Evolutionary conservation across 345 rosid genomes (phyloP).

Genomic region (Firmiana major): DNA sequence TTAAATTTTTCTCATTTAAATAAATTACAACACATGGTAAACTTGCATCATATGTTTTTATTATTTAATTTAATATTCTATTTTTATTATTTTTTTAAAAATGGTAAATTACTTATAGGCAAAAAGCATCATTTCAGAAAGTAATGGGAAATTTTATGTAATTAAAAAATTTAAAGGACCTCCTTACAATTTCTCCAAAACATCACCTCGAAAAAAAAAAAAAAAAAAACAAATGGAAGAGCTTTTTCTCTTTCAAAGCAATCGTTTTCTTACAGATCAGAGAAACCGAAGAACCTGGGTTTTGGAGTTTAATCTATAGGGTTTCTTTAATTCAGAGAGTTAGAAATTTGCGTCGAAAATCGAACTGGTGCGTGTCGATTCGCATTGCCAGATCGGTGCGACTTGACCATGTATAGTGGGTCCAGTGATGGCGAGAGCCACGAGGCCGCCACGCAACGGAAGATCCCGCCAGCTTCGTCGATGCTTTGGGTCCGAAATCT

Average conservation of each 20-base stretch:
- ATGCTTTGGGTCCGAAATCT: conserved; percentile 97
- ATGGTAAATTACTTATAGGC: neutral
- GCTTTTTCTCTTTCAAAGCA: neutral
- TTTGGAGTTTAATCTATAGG: conserved; percentile 7
- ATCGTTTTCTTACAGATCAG: neutral
- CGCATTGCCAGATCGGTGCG: neutral
- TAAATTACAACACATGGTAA: too few species aligned
- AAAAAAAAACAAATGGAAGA: neutral
- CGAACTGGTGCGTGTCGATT: conserved; percentile 11
- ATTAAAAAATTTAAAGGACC: neutral
- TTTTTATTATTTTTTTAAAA: too few species aligned
- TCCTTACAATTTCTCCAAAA: neutral
- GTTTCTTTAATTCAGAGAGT: neutral
- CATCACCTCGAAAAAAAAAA: neutral
- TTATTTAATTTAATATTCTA: too few species aligned
- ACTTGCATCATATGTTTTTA: too few species aligned
- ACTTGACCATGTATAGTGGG: conserved; percentile 71
- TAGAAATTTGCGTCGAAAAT: conserved; percentile 4
- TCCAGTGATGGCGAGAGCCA: conserved; percentile 96
- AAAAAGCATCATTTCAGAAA: neutral
- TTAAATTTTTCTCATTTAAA: too few species aligned
- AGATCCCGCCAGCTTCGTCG: conserved; percentile 90
- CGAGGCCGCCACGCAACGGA: conserved; percentile 72
- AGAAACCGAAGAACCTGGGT: conserved; percentile 21
- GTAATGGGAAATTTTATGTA: neutral